phyloP scores from a whole-genome alignment of 345 rosid genomes.

The Eucalyptus marginata region DNA sequence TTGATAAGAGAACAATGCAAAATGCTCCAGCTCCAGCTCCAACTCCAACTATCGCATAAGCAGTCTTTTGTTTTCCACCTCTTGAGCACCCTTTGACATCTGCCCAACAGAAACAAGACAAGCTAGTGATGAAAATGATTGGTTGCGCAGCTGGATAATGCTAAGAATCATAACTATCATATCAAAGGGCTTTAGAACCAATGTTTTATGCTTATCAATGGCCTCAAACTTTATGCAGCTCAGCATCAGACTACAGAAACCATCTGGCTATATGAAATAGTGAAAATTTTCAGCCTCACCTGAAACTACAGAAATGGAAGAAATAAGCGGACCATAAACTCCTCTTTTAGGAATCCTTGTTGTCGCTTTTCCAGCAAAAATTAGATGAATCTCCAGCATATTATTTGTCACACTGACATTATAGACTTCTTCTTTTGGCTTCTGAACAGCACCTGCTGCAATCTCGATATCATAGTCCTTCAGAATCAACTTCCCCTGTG shows the following conservation, averaged over 20 bases:
- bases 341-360: conserved; percentile 19
- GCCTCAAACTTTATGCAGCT: background rate
- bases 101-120: background rate
- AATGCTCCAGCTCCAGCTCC: conserved; percentile 4
- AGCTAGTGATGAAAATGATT: background rate
- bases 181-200: background rate
- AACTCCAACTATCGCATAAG: conserved; percentile 2
- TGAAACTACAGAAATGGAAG: conserved; percentile 24
- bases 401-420: conserved; percentile 3
- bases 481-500: conserved; percentile 12
- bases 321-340: conserved; percentile 28
- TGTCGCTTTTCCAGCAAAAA: conserved; percentile 39
- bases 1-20: conserved; percentile 7
- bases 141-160: background rate
- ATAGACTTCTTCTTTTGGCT: background rate
- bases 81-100: conserved; percentile 10
- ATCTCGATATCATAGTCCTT: conserved; percentile 16
- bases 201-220: background rate
- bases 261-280: background rate
- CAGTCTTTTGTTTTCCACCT: background rate
- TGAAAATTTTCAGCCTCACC: conserved; percentile 1
- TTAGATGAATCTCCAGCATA: conserved; percentile 23
- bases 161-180: background rate
- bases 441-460: conserved; percentile 15
- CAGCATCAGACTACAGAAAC: background rate